Percentiles rank a stretch among this genome's conserved stretches.
Evolutionary conservation across 1,139 yeast genomes (phyloP).

Genomic region (Starmera stellimalicola): DNA sequence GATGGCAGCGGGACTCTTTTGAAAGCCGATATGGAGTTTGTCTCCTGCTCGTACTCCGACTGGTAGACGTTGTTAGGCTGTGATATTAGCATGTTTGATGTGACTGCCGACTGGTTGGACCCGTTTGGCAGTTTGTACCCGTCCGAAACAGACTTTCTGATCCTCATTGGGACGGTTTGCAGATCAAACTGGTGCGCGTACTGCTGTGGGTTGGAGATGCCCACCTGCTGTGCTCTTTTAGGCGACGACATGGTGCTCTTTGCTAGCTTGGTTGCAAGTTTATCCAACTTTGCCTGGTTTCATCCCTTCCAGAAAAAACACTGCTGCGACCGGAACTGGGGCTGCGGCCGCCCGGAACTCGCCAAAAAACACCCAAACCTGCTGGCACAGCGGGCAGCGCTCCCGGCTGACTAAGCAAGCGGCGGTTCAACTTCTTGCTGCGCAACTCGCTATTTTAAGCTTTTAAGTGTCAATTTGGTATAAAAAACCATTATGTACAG

Average conservation of each 20-base stretch:
- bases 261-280: too few relatives aligned
- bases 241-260: background rate
- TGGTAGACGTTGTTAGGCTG: conserved; percentile 1
- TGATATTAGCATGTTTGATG: conserved; percentile 6
- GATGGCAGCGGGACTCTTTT: conserved; percentile 47
- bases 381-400: too few relatives aligned
- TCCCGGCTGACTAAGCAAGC: too few relatives aligned
- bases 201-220: conserved; percentile 3
- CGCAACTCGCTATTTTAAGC: too few relatives aligned
- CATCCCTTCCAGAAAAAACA: too few relatives aligned
- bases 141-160: conserved; percentile 56
- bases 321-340: too few relatives aligned
- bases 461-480: background rate
- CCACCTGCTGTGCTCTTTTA: background rate
- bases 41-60: background rate
- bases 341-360: too few relatives aligned
- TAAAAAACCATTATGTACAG: conserved; percentile 2
- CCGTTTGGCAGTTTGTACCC: conserved; percentile 35
- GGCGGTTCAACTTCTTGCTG: too few relatives aligned
- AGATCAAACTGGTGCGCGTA: conserved; percentile 25
- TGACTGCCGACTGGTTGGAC: conserved; percentile 13
- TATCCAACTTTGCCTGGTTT: too few relatives aligned
- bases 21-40: conserved; percentile 3
- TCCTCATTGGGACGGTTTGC: conserved; percentile 59
- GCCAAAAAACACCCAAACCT: too few relatives aligned